Conservation (phyloP, 257 asterid species). For the Nemophila menziesii region DNA sequence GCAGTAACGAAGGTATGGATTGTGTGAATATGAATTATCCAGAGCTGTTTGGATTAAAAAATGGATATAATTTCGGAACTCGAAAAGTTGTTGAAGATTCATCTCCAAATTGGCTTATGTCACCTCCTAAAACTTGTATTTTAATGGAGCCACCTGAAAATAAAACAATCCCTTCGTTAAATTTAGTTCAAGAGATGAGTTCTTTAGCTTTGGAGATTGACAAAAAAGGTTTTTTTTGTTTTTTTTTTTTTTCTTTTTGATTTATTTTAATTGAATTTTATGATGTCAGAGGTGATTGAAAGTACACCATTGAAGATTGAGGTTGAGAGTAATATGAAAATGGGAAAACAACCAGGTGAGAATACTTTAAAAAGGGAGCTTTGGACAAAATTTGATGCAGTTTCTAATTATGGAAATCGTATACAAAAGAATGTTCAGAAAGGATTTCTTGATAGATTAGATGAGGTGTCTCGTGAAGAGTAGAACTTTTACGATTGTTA, state of each 20-base stretch:
- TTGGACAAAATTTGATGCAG: constrained; percentile 86
- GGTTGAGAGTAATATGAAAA: constrained; percentile 31
- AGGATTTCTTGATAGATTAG: constrained; percentile 72
- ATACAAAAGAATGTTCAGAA: constrained; percentile 19
- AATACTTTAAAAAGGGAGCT: constrained; percentile 92
- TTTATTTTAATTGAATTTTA: not conserved
- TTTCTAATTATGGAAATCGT: constrained; percentile 31
- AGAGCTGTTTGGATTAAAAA: constrained; percentile 48
- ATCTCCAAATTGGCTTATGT: constrained; percentile 53
- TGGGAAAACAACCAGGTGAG: constrained; percentile 79
- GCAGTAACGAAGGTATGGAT: constrained; percentile 28
- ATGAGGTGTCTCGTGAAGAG: constrained; percentile 47
- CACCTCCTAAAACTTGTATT: constrained; percentile 91
- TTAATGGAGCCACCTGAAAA: constrained; percentile 64
- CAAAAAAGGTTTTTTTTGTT: constrained; percentile 23
- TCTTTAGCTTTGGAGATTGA: constrained; percentile 10
- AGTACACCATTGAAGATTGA: constrained; percentile 59
- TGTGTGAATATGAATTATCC: constrained; percentile 43
- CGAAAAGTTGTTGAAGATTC: constrained; percentile 35
- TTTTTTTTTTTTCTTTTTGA: not conserved
- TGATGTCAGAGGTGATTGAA: constrained; percentile 25
- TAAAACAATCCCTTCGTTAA: constrained; percentile 5
- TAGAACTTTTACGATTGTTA: not conserved
- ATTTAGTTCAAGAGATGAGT: constrained; percentile 13
- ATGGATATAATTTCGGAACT: constrained; percentile 23